A percentile compares a stretch with the other conserved stretches of the same genome.
phyloP scores from a whole-genome alignment of 805 yeast species.

The Suhomyces prunicola region DNA sequence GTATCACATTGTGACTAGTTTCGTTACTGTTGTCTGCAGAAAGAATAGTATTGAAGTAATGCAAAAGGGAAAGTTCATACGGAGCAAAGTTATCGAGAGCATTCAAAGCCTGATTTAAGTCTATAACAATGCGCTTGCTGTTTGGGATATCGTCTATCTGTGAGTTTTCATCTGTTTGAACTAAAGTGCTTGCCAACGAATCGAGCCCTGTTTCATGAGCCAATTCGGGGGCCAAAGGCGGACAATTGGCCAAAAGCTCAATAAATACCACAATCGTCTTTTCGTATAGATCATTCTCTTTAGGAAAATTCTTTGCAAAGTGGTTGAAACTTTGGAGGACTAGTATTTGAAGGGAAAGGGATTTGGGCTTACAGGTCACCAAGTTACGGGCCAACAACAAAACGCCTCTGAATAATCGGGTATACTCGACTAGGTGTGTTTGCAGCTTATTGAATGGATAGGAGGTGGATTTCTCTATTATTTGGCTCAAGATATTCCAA shows the following conservation, averaged over 20 bases:
- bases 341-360: background rate
- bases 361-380: conserved; percentile 13
- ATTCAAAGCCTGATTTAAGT: background rate
- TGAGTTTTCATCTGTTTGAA: background rate
- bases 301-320: conserved; percentile 5
- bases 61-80: background rate
- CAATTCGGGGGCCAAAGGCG: background rate
- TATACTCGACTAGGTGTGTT: background rate
- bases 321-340: conserved; percentile 5
- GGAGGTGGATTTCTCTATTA: background rate
- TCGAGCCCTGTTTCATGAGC: background rate
- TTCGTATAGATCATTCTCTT: conserved; percentile 8
- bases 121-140: background rate
- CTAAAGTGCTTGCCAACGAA: background rate
- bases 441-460: background rate
- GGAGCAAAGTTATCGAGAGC: background rate
- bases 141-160: background rate
- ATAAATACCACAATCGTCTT: conserved; percentile 18
- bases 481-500: background rate
- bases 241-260: conserved; percentile 23
- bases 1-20: conserved; percentile 4
- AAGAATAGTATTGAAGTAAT: background rate
- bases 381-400: conserved; percentile 49
- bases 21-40: conserved; percentile 1
- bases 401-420: conserved; percentile 45